Percentiles rank a stretch among this genome's conserved stretches.
phyloP scores from a whole-genome alignment of 805 yeast genomes.

The Candida argentea region DNA sequence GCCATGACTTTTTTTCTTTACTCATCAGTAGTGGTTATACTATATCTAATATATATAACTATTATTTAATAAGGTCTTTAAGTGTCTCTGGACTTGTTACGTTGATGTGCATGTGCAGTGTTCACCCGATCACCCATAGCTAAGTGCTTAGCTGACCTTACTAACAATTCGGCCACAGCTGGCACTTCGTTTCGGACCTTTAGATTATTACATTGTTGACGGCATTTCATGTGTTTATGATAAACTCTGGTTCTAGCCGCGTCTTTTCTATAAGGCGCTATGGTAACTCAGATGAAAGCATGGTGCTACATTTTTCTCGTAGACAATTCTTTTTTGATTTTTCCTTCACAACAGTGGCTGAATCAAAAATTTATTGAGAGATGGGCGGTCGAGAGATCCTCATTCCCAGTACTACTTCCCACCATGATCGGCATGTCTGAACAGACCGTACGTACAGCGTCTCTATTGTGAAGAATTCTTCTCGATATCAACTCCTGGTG shows the following conservation, averaged over 20 bases:
- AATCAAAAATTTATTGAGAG: no score
- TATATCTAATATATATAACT: constrained; percentile 59
- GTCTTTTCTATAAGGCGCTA: constrained; percentile 5
- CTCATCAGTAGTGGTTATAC: constrained; percentile 82
- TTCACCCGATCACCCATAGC: constrained; percentile 28
- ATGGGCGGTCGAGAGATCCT: no score
- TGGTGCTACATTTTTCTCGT: constrained; percentile 37
- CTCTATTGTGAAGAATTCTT: no score
- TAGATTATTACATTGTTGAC: constrained; percentile 33
- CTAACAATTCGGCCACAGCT: constrained; percentile 66
- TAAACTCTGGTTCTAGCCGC: constrained; percentile 20
- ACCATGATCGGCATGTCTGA: no score
- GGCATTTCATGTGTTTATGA: constrained; percentile 24
- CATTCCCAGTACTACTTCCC: no score
- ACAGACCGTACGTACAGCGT: no score
- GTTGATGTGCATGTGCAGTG: constrained; percentile 7
- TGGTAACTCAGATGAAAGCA: constrained; percentile 36
- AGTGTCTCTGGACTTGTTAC: constrained; percentile 27
- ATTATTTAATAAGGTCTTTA: constrained; percentile 35
- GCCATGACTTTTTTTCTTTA: no score
- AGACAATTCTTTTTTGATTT: no score
- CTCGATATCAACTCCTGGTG: no score
- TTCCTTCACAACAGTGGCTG: no score
- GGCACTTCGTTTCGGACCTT: constrained; percentile 71
- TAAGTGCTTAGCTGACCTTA: constrained; percentile 60